phyloP scores from a whole-genome alignment of 2,329 filamentous ascomycete genomes.

The Colletotrichum sp. region DNA sequence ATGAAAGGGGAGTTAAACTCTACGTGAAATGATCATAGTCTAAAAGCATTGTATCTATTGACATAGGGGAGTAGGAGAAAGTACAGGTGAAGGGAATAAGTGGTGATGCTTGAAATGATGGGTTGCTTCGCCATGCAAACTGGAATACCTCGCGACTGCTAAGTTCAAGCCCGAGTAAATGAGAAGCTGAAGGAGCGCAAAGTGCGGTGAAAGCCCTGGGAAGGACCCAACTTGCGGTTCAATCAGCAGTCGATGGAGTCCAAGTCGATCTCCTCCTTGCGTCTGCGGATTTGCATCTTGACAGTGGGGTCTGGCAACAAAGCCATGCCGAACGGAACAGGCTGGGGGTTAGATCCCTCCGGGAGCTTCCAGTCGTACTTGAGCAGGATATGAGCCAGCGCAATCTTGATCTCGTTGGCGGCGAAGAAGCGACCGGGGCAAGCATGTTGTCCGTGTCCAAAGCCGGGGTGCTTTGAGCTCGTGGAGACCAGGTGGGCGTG shows the following conservation, averaged over 20 bases:
- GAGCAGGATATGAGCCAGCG: constrained; percentile 32
- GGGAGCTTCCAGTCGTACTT: constrained; percentile 32
- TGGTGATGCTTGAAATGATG: background rate
- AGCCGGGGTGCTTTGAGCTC: constrained; percentile 29
- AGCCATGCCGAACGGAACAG: background rate
- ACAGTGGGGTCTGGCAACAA: background rate
- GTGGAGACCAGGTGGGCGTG: constrained; percentile 38
- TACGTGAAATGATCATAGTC: background rate
- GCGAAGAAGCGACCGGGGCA: constrained; percentile 45
- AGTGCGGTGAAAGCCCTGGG: background rate
- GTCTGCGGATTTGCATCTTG: background rate
- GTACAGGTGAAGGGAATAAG: background rate
- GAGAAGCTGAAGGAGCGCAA: background rate
- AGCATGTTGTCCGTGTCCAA: constrained; percentile 40
- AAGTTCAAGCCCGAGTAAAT: background rate
- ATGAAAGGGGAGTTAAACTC: background rate
- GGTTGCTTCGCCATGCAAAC: background rate
- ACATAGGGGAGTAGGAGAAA: background rate
- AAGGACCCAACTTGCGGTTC: background rate
- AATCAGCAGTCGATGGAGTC: background rate
- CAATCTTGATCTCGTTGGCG: constrained; percentile 38
- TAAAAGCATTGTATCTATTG: background rate
- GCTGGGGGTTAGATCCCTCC: background rate
- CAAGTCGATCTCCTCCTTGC: constrained; percentile 6
- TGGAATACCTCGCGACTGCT: background rate